phyloP scores from a whole-genome alignment of 148 eudicot species.

The Beta vulgaris region DNA sequence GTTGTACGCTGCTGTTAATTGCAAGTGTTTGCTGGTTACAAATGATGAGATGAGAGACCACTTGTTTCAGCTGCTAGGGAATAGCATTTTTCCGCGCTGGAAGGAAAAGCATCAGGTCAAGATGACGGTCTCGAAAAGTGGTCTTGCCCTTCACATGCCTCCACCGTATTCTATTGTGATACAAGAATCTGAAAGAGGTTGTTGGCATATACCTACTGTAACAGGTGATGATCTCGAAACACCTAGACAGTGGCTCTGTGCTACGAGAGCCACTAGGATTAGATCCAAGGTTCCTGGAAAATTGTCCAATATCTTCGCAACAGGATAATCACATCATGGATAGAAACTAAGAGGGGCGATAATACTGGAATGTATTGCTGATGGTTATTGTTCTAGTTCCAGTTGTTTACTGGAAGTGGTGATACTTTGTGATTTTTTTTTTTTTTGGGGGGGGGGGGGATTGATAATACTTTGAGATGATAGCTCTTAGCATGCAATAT shows the following conservation, averaged over 20 bases:
- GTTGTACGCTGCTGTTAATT: slow-evolving; percentile 69
- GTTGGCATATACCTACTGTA: slow-evolving; percentile 86
- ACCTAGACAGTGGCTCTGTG: slow-evolving; percentile 81
- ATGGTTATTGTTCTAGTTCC: neutral
- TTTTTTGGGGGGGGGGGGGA: no score
- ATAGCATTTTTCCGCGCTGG: slow-evolving; percentile 74
- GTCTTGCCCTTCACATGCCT: slow-evolving; percentile 69
- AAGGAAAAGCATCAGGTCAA: slow-evolving; percentile 85
- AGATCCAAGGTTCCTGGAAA: neutral
- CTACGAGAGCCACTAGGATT: slow-evolving; percentile 39
- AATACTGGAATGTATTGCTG: neutral
- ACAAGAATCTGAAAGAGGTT: slow-evolving; percentile 81
- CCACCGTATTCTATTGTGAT: slow-evolving; percentile 81
- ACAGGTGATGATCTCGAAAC: slow-evolving; percentile 71
- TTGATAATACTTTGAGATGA: neutral
- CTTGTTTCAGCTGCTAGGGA: slow-evolving; percentile 70
- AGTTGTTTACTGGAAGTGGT: no score
- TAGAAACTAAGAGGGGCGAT: neutral
- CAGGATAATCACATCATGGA: neutral
- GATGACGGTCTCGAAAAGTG: slow-evolving; percentile 41
- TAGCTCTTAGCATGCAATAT: slow-evolving; percentile 2
- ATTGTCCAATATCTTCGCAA: slow-evolving; percentile 14
- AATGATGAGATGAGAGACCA: slow-evolving; percentile 91
- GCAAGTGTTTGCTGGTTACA: slow-evolving; percentile 61
- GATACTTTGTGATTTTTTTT: neutral